Evolutionary conservation across 1,284 basidiomycete genomes (phyloP), one percentile per base, ranked within the genome.

Genomic region (Papiliotrema flavescens): DNA sequence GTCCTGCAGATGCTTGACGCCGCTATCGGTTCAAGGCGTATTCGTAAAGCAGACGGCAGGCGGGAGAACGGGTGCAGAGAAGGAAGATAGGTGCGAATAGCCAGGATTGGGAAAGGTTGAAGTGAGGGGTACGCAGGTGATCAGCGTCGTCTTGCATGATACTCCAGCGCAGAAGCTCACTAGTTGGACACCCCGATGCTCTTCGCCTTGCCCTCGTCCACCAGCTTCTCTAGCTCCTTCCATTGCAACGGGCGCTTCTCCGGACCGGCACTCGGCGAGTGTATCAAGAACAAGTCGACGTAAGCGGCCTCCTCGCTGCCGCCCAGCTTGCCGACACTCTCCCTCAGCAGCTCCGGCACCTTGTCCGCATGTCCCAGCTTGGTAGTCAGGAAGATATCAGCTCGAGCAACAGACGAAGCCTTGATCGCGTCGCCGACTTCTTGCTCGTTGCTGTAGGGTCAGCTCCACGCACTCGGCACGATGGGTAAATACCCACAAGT

Each of bases 131-230:
- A 7, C 15, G 39, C 39, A 40, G 7, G 39, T 40, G 20, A 40
- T 40, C 39, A 40, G 39, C 39, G n/a, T 43, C 9, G 45, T 20
- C n/a, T 22, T 19, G 19, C 4, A 19, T 19, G 13, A 24, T 2
- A 20, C 51, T 26, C 50, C 22, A 35, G n/a, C 50, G 53, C 26
- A 43, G n/a, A 35, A 35, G 74, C 82, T 47, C 61, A 86, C 85
- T 83, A 90, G 71, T 90, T 90, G 2, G 85, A 87, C 13, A 90
- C 87, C 2, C 88, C 87, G 19, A 89, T 83, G 5, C 79, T 79
- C 62, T 81, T 80, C 47, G 89, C 81, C 61, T 87, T 86, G 0
- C 87, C 86, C 15, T 78, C 80, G 35, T 79, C 70, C 58, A 83
- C 82, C 28, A 68, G 49, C 14, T 51, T 40, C 54, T 66, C 66